Evolutionary conservation across 192 early-diverging fungal genomes (phyloP), one percentile per base, ranked within the genome.

Genomic region (Podila epigama): DNA sequence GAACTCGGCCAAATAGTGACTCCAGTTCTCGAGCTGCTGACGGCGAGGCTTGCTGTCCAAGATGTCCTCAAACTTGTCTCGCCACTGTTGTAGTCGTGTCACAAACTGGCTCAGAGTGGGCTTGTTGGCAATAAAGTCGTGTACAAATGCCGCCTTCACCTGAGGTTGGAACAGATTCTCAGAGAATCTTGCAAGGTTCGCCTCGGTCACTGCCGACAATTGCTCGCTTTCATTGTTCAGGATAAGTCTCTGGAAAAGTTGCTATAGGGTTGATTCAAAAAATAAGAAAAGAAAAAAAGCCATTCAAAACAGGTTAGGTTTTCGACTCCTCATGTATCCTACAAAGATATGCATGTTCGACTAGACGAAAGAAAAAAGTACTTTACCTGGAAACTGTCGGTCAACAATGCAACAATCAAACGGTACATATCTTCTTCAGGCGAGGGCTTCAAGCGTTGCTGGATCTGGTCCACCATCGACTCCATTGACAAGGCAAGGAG

Each of bases 361-460:
- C 22, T 22, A 2, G 36, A 34, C 0, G 20, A 1, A 25, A 16
- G 20, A 15, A 39, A 22, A 5, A 54, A 22, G 12, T 18, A 37
- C 12, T 32, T 58, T 84, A 93, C 91, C 86, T 93, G 93, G 62
- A 96, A 86, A 13, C 91, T 94, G 79, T 98, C 98, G 27, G 90
- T 94, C 29, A 97, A 87, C 22, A 98, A 82, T 7, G 96, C 96
- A 22, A 94, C 92, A 62, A 98, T 94, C 58, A 98, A 79, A 15
- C 98, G 87, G 64, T 99, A 98, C 59, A 98, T 98, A 62, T 99
- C 98, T 73, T 99, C 97, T 75, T 98, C 96, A 1, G 95, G 90
- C 10, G 91, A 90, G 3, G 96, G 96, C 77, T 98, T 98, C 52
- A 99, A 81, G 5, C 94, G 86, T 63, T 92, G 89, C 42, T 94